Evolutionary conservation across 1,284 basidiomycete species (phyloP), one percentile per base, ranked within the genome.

Genomic region (Cryptococcus sp.): DNA sequence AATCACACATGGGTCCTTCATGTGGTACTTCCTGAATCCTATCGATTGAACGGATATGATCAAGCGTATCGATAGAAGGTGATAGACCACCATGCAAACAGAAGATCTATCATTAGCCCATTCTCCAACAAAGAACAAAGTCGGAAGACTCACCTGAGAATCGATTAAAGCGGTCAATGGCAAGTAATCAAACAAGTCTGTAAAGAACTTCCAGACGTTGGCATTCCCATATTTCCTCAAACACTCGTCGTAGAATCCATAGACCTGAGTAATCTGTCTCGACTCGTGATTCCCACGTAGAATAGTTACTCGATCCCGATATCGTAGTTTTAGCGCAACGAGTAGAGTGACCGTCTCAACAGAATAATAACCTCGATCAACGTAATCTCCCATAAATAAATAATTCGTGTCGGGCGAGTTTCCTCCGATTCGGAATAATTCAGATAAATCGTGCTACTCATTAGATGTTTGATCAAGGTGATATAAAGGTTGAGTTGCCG

Each of bases 341-440:
- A 99, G 86, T n/a, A 98, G 81, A 18, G 93, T 97, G 63, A 99
- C 93, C 1, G 94, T 98, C 78, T 99, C 94, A 49, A 99, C 96
- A 16, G 91, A 97, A 80, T 98, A 98, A 81, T 98, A 98, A 24
- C 94, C 94, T 70, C 96, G 86, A 80, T 98, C 96, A 64, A 98
- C 96, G 71, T 98, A 98, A 80, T 99, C 94, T 43, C 96, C 96
- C 96, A 99, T 99, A 81, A 99, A 99, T 64, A 99, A 87, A 77
- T 99, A 99, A 79, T 98, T 99, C 59, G 96, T 98, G 79, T 98
- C 96, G 54, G 94, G 96, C 41, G 93, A 98, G 80, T 98, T 98
- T 56, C 94, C 96, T 49, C 96, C 94, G 73, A 99, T 98, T 52
- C 93, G 87, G 80, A 99, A 99, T 44, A 99, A 86, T 76, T 98